Evolutionary conservation across 139 green algal genomes (phyloP).

Genomic region (Diplosphaera chodatii): DNA sequence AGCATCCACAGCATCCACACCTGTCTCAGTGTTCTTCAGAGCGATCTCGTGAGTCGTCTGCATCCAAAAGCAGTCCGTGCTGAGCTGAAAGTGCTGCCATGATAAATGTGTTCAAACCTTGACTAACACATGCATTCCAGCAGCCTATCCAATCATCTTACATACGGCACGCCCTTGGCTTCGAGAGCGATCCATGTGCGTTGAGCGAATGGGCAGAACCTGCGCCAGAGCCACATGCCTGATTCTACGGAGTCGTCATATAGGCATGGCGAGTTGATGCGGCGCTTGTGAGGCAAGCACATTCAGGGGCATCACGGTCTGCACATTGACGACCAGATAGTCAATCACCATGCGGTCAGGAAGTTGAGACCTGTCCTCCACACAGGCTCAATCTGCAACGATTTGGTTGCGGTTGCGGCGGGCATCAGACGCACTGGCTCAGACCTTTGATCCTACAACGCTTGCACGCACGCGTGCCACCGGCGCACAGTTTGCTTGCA

Average conservation of each 20-base stretch:
- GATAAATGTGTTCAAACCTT: background rate
- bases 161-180: slow-evolving; percentile 30
- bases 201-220: slow-evolving; percentile 58
- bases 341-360: background rate
- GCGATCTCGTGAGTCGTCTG: slow-evolving; percentile 2
- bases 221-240: background rate
- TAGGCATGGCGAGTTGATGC: too few species aligned
- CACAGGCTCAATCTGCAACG: background rate
- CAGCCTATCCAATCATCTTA: background rate
- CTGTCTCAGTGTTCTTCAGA: slow-evolving; percentile 13
- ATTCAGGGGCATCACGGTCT: too few species aligned
- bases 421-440: too few species aligned
- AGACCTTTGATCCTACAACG: too few species aligned
- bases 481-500: too few species aligned
- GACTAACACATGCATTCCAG: background rate
- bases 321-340: too few species aligned
- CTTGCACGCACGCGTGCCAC: too few species aligned
- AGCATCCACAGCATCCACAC: background rate
- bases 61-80: background rate
- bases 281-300: too few species aligned
- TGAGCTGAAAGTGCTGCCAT: background rate
- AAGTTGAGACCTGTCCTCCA: background rate
- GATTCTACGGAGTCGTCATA: too few species aligned
- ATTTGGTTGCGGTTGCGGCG: background rate
- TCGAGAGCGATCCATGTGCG: slow-evolving; percentile 43